These are phyloP conservation scores for Coemansia sp. DNA, from an alignment of 192 early-diverging fungal species.

Conservation along the genomic window DNA sequence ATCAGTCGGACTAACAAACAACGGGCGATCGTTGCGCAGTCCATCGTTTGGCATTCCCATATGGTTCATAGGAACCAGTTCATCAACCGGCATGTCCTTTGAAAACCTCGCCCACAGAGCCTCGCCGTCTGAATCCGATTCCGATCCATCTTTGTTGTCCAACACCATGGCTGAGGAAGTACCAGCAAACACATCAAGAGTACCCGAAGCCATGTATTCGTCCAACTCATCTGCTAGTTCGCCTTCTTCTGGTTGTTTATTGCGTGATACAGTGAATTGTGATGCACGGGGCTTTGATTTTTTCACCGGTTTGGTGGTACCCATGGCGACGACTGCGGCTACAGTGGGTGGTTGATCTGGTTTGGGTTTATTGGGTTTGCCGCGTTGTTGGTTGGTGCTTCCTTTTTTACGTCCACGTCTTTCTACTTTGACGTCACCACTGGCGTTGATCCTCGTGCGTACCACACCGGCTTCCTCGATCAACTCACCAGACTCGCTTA, in stretches of 20 bases:
- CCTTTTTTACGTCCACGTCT: conserved; percentile 54
- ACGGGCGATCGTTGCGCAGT: not conserved
- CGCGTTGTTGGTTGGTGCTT: conserved; percentile 24
- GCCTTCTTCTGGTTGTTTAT: conserved; percentile 4
- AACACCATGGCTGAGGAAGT: not conserved
- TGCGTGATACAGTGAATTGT: not conserved
- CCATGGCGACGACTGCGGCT: not conserved
- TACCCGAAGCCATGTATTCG: conserved; percentile 1
- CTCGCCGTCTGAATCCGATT: conserved; percentile 40
- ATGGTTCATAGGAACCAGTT: conserved; percentile 28
- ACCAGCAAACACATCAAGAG: not conserved
- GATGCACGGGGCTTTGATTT: too few species aligned
- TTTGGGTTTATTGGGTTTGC: conserved; percentile 3
- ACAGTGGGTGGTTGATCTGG: not conserved
- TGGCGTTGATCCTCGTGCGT: conserved; percentile 30
- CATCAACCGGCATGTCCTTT: conserved; percentile 28
- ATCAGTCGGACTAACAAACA: not conserved
- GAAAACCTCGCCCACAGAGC: conserved; percentile 40
- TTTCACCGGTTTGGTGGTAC: not conserved
- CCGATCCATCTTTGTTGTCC: not conserved
- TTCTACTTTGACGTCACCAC: conserved; percentile 42
- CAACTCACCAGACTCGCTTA: conserved; percentile 28
- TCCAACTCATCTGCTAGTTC: conserved; percentile 19
- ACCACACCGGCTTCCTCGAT: conserved; percentile 40
- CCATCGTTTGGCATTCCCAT: not conserved